Conservation (phyloP, 169 alveolate genomes). For the Sarcocystis neurona region DNA sequence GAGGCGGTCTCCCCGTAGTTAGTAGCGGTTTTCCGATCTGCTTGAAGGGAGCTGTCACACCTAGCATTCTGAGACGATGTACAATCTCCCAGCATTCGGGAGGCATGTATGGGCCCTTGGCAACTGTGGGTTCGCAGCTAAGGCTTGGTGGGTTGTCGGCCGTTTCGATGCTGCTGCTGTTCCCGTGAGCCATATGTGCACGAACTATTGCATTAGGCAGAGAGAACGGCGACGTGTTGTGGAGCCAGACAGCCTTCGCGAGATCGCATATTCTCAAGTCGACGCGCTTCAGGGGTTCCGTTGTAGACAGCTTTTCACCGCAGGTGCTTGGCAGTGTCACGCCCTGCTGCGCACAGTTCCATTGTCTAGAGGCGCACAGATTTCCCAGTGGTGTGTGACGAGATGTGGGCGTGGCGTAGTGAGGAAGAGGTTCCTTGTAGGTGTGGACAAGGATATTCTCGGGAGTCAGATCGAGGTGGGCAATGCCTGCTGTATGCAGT, state of each 20-base stretch:
- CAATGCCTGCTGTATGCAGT: constrained; percentile 77
- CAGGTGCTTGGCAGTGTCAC: background rate
- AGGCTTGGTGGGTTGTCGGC: constrained; percentile 57
- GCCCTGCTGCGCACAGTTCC: constrained; percentile 9
- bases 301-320: background rate
- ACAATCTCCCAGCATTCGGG: constrained; percentile 81
- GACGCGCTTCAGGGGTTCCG: constrained; percentile 38
- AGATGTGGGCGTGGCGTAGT: background rate
- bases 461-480: constrained; percentile 82
- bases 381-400: too few relatives aligned
- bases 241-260: constrained; percentile 78
- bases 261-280: constrained; percentile 79
- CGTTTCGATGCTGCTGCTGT: constrained; percentile 1
- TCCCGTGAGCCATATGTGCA: background rate
- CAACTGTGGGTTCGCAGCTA: constrained; percentile 83
- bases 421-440: background rate
- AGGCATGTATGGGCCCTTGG: constrained; percentile 84
- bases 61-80: constrained; percentile 65
- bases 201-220: constrained; percentile 22
- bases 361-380: background rate
- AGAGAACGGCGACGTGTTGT: constrained; percentile 29
- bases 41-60: constrained; percentile 46
- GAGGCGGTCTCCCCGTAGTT: constrained; percentile 55
- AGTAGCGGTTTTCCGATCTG: constrained; percentile 44
- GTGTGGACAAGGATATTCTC: constrained; percentile 76